A percentile compares a stretch with the other conserved stretches of the same genome.
These are phyloP conservation scores for Venturia aucupariae DNA, from an alignment of 2,329 filamentous ascomycete species.

Conservation along the genomic window DNA sequence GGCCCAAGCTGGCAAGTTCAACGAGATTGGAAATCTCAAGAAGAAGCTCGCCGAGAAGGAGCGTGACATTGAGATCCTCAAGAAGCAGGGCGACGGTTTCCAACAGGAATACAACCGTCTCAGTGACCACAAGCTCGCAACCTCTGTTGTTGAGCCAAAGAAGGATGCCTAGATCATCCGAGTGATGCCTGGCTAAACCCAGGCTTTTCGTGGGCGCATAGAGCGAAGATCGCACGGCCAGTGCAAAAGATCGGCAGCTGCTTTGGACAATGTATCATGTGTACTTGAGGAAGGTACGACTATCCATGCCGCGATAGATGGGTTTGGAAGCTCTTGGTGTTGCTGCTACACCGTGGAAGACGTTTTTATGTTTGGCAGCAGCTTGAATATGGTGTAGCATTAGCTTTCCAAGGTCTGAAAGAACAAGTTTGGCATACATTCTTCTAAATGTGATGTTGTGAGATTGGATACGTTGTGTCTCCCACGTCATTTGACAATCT, in stretches of 20 bases:
- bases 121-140: conserved; percentile 54
- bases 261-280: conserved; percentile 1
- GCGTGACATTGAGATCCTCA: conserved; percentile 72
- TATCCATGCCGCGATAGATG: neutral
- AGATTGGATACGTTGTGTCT: too few species aligned
- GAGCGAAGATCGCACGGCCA: neutral
- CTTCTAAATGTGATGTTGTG: too few species aligned
- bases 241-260: neutral
- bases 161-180: conserved; percentile 31
- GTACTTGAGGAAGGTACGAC: neutral
- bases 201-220: neutral
- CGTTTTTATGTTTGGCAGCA: neutral
- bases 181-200: neutral
- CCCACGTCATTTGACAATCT: too few species aligned
- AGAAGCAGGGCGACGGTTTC: conserved; percentile 84
- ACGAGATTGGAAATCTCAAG: conserved; percentile 62
- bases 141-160: conserved; percentile 38
- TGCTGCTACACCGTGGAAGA: neutral
- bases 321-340: neutral
- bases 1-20: conserved; percentile 61
- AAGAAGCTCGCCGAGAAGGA: conserved; percentile 65
- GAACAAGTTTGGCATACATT: too few species aligned
- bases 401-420: neutral
- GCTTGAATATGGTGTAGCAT: neutral
- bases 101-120: conserved; percentile 78